Conservation (phyloP, 106 monocot species). For the Amphibolis antarctica region DNA sequence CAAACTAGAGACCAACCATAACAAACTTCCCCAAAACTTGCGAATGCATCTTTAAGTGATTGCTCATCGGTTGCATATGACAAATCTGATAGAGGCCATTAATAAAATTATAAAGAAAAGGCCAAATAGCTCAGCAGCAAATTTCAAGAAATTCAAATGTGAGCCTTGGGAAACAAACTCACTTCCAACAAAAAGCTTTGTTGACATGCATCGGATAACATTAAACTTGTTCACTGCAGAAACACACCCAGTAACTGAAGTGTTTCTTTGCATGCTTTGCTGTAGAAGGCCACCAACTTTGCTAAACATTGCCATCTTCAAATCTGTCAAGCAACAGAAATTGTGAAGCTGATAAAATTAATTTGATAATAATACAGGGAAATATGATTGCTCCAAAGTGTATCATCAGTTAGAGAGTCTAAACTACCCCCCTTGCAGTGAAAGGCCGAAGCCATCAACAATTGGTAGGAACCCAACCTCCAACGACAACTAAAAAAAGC, state of each 20-base stretch:
- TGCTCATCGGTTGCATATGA: slow-evolving; percentile 62
- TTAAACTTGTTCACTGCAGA: slow-evolving; percentile 27
- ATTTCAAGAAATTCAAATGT: no score
- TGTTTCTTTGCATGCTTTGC: no score
- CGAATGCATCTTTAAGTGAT: slow-evolving; percentile 64
- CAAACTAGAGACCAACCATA: slow-evolving; percentile 39
- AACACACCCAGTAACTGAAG: slow-evolving; percentile 4
- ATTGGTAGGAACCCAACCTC: no score
- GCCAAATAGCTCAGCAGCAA: not conserved
- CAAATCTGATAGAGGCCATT: slow-evolving; percentile 37
- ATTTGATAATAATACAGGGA: no score
- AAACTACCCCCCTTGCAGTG: no score
- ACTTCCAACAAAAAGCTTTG: slow-evolving; percentile 82
- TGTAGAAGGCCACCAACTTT: not conserved
- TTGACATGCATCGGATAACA: slow-evolving; percentile 30
- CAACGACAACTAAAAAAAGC: no score
- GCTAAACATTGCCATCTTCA: not conserved
- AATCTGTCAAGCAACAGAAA: no score
- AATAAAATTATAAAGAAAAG: not conserved
- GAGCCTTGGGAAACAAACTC: not conserved
- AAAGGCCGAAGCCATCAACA: no score
- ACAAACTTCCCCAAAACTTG: slow-evolving; percentile 58
- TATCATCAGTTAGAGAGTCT: no score
- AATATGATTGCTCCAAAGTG: no score
- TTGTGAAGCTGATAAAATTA: no score